phyloP scores from a whole-genome alignment of 176 grass and related monocot genomes.

The Ampelocalamus luodianensis region DNA sequence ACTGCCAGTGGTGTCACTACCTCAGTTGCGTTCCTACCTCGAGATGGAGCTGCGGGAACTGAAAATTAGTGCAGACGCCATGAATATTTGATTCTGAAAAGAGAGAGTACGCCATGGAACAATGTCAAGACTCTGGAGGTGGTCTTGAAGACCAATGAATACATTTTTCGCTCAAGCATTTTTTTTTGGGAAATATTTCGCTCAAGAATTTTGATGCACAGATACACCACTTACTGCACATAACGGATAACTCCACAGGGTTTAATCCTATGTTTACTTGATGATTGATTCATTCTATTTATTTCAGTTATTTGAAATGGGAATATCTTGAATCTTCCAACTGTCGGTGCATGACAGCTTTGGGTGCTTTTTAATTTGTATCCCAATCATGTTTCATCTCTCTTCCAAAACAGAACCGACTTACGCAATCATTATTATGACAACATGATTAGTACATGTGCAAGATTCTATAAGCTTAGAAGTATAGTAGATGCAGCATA shows the following conservation, averaged over 20 bases:
- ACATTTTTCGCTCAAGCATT: not conserved
- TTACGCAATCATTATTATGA: not conserved
- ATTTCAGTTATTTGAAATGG: slow-evolving; percentile 37
- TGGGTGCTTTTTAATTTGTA: not conserved
- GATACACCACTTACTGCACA: slow-evolving; percentile 28
- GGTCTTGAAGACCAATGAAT: not conserved
- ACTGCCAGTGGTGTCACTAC: slow-evolving; percentile 88
- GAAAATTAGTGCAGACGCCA: not conserved
- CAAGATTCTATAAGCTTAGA: slow-evolving; percentile 14
- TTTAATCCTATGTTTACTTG: not conserved
- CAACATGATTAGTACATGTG: not conserved
- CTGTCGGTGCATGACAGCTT: not conserved
- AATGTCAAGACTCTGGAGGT: not conserved
- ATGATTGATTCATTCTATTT: slow-evolving; percentile 56
- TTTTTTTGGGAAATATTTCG: no score
- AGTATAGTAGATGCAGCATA: not conserved
- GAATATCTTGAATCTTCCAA: slow-evolving; percentile 28
- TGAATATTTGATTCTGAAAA: no score
- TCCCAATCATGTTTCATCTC: not conserved
- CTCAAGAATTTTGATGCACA: slow-evolving; percentile 5
- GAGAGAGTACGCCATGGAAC: not conserved
- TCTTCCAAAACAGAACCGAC: not conserved
- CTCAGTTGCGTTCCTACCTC: slow-evolving; percentile 87
- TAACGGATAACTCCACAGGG: not conserved
- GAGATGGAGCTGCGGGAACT: slow-evolving; percentile 79